Conservation (phyloP, 2,329 filamentous ascomycete species). For the Curvularia verruculosa region DNA sequence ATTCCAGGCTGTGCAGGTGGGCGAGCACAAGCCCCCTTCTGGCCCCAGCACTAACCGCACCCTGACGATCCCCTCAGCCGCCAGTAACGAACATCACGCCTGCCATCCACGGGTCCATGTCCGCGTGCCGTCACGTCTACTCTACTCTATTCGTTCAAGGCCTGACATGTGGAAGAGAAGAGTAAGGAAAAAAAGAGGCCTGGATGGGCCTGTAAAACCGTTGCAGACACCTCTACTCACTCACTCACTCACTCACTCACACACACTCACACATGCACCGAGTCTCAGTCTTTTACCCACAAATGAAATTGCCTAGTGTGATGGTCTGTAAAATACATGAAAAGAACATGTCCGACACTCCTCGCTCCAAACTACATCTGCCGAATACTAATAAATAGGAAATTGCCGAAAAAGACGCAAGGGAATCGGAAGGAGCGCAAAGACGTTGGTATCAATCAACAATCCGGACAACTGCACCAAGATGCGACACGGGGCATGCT, state of each 20-base stretch:
- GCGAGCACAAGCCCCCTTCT: slow-evolving; percentile 17
- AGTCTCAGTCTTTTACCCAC: slow-evolving; percentile 22
- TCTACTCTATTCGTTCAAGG: neutral
- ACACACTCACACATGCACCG: slow-evolving; percentile 1
- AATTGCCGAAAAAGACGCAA: slow-evolving; percentile 39
- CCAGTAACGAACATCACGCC: slow-evolving; percentile 11
- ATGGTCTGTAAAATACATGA: slow-evolving; percentile 52
- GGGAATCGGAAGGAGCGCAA: slow-evolving; percentile 49
- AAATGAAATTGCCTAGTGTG: slow-evolving; percentile 51
- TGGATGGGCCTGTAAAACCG: no score
- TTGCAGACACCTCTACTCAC: neutral
- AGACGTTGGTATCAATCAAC: slow-evolving; percentile 54
- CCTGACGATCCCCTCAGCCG: slow-evolving; percentile 40
- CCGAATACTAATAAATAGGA: slow-evolving; percentile 48
- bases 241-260: neutral
- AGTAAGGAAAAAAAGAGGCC: no score
- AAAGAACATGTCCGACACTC: slow-evolving; percentile 43
- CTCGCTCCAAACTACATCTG: slow-evolving; percentile 43
- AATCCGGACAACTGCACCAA: slow-evolving; percentile 48
- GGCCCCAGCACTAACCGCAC: slow-evolving; percentile 19
- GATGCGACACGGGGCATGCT: slow-evolving; percentile 42
- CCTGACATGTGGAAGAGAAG: no score
- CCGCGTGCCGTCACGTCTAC: slow-evolving; percentile 3
- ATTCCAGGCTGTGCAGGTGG: slow-evolving; percentile 19
- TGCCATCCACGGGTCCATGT: slow-evolving; percentile 7